Conservation (phyloP, 176 grass and related monocot genomes). For the Oryza meridionalis region DNA sequence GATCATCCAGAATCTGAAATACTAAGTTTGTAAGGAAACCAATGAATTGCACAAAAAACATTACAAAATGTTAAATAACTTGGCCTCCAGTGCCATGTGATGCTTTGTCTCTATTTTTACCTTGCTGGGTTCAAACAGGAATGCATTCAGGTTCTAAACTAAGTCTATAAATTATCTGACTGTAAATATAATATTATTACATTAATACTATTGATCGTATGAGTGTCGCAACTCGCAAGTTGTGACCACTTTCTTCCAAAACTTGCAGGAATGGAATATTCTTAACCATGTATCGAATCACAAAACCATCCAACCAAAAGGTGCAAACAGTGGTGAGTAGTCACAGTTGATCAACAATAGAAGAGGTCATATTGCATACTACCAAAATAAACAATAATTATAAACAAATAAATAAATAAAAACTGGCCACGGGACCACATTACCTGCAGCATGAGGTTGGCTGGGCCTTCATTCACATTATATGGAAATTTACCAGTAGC, state of each 20-base stretch:
- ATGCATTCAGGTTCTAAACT: too few relatives aligned
- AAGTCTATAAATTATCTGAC: background rate
- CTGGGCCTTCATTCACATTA: constrained; percentile 81
- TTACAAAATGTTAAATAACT: background rate
- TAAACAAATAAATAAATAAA: constrained; percentile 11
- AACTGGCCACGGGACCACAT: background rate
- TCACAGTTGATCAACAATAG: background rate
- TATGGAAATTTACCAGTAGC: constrained; percentile 97
- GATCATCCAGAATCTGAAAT: constrained; percentile 86
- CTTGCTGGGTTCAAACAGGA: background rate
- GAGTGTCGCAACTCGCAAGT: too few relatives aligned
- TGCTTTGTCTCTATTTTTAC: background rate
- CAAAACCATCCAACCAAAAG: background rate
- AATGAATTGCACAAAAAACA: constrained; percentile 19
- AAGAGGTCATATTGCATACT: constrained; percentile 21
- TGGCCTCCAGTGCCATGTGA: background rate
- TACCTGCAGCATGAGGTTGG: constrained; percentile 97
- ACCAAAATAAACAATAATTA: constrained; percentile 4
- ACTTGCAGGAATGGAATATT: constrained; percentile 3
- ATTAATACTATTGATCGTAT: background rate
- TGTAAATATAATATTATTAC: background rate
- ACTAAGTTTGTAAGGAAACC: constrained; percentile 26
- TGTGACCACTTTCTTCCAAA: background rate
- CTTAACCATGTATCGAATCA: background rate
- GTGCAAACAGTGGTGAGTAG: background rate